phyloP scores from a whole-genome alignment of 2,329 filamentous ascomycete genomes.

The Xylariaceae sp. region DNA sequence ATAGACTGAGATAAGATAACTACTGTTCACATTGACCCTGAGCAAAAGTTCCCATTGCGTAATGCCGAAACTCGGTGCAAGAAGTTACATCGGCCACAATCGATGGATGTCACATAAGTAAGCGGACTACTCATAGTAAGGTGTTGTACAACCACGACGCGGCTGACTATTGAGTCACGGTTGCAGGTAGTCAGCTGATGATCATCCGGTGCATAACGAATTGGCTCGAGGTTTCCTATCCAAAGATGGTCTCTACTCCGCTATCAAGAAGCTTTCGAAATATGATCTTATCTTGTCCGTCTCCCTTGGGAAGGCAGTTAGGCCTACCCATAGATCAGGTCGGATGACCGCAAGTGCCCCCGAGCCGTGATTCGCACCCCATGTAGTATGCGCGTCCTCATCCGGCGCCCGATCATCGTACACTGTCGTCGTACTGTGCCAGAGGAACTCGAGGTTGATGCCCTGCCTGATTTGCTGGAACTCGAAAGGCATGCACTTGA shows the following conservation, averaged over 20 bases:
- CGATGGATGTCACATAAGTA: too few species aligned
- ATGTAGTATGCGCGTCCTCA: constrained; percentile 13
- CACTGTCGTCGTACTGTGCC: constrained; percentile 4
- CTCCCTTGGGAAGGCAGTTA: constrained; percentile 7
- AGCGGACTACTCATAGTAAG: too few species aligned
- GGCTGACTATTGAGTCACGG: too few species aligned
- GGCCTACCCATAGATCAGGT: constrained; percentile 12
- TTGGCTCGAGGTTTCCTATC: too few species aligned
- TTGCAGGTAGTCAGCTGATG: too few species aligned
- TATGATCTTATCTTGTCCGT: constrained; percentile 1
- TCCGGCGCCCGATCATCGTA: constrained; percentile 15
- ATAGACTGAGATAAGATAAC: too few species aligned
- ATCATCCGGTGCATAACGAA: too few species aligned
- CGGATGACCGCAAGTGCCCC: constrained; percentile 12
- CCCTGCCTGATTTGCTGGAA: not conserved
- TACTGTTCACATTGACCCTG: too few species aligned
- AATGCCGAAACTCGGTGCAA: too few species aligned
- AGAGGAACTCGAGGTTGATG: not conserved
- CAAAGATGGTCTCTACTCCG: not conserved
- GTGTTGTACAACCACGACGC: too few species aligned
- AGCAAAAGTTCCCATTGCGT: too few species aligned
- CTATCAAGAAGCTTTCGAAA: not conserved
- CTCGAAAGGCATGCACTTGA: constrained; percentile 23
- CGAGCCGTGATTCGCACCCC: constrained; percentile 8
- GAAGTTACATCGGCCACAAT: too few species aligned